phyloP scores from a whole-genome alignment of 108 stramenopile species.

The Skeletonema potamos region DNA sequence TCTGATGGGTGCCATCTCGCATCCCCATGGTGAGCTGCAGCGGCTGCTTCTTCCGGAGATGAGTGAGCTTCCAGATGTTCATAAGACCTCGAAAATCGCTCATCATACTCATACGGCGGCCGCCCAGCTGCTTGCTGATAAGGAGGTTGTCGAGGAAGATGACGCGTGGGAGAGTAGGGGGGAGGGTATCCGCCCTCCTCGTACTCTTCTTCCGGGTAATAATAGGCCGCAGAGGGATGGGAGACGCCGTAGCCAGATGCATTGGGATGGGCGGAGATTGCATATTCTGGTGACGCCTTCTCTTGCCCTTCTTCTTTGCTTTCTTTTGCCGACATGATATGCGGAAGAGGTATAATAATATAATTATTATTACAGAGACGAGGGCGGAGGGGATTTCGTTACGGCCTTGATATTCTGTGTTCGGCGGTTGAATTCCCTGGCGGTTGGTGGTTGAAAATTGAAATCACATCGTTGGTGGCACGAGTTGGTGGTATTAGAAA shows the following conservation, averaged over 20 bases:
- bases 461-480: neutral
- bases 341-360: neutral
- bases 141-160: neutral
- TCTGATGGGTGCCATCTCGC: neutral
- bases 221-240: neutral
- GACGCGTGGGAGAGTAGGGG: neutral
- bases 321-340: neutral
- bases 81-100: neutral
- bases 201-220: neutral
- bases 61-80: neutral
- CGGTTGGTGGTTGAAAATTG: neutral
- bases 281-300: neutral
- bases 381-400: neutral
- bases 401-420: neutral
- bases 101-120: neutral
- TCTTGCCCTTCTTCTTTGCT: neutral
- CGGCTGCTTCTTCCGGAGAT: neutral
- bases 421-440: neutral
- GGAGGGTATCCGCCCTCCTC: neutral
- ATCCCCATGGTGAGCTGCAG: neutral
- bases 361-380: neutral
- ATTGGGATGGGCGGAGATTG: neutral
- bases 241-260: neutral
- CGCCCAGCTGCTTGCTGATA: neutral
- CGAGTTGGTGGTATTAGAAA: neutral